Base-by-base conservation (phyloP, 1,284 basidiomycete genomes). In the Entoloma clypeatum region DNA sequence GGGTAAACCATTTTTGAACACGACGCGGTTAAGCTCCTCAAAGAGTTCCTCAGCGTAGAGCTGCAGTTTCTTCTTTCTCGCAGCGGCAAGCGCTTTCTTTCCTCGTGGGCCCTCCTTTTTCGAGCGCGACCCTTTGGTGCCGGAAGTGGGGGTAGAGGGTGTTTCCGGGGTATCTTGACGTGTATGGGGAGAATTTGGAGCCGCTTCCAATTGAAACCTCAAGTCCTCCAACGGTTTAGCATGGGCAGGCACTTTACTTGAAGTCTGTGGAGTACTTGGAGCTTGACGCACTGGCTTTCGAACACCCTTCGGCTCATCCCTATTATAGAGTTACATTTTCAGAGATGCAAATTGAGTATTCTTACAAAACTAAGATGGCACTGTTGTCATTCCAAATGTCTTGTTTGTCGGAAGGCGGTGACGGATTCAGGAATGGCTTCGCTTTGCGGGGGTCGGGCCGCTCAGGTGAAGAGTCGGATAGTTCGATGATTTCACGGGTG, bases 1-100 rank as follows among this genome's bases (percentile, higher is more conserved):
- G 2, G 88, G 86, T 60, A 99, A 65, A 60, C 79, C 55, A 69
- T 83, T 65, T 49, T 82, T 63, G 69, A 98, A 75, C 66, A 98
- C 77, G 60, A 73, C 59, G 59, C 74, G 49, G 72, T 99, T 75
- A 64, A 99, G 69, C 73, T 93, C 81, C 49, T 79, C 54, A 69
- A 98, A 82, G 65, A 98, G 69, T n/a, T 74, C 53, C 21, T 71
- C 61, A 1, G 83, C 80, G 57, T 86, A 86, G 4, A 58, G 58
- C 28, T 71, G 69, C 17, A 73, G 67, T 19, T 65, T 64, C 18
- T 61, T 62, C 34, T 70, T 69, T 36, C 78, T 72, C 5, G 65
- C 70, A 14, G 61, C 64, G 17, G 57, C 62, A 24, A 62, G 55
- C 0, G 65, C 67, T 49, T 75, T 80, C 62, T 77, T 75, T 10